Evolutionary conservation across 2,329 filamentous ascomycete species (phyloP), one percentile per base, ranked within the genome.

Genomic region (Cordyceps sp.): DNA sequence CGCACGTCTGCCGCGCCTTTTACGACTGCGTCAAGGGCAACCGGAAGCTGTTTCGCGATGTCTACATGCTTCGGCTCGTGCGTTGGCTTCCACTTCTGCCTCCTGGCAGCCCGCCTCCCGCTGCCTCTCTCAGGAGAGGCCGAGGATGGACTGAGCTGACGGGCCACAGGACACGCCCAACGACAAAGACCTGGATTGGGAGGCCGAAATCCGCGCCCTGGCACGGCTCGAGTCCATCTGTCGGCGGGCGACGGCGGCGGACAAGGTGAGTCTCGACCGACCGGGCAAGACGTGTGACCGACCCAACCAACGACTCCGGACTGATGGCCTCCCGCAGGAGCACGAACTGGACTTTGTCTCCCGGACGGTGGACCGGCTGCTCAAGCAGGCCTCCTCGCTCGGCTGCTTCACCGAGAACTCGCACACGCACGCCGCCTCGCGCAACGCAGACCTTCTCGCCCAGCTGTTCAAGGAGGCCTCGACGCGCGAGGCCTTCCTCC

Each of bases 401-500:
- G 46, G 49, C 10, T 40, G 49, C 20, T 46, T 50, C 9, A 40
- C 44, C 17, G 46, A 46, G 26, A 42, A 45, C 23, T 43, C 47
- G 6, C 42, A 48, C 18, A 59, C 56, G 7, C 54, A 59, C 38
- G 44, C 55, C 16, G 34, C 47, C 13, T 74, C 70, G 4, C 61
- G 58, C 39, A 65, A 68, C 39, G 49, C 59, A 24, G 33, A 54
- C 14, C 39, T 69, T 24, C 52, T 73, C 7, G 39, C 47, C 7
- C n/a, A 52, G 8, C 46, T 66, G 35, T 64, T 70, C 41, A 39
- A 49, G n/a, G 48, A 58, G 3, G 51, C 58, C 7, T 48, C 56
- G 16, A 77, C 73, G 38, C 58, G 66, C 30, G 59, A 69, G 34
- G 61, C 65, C 18, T 74, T 83, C 44, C 55, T 85, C 21, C 69